Base-by-base conservation (phyloP, 164 flowering plant species). In the Protea cynaroides region DNA sequence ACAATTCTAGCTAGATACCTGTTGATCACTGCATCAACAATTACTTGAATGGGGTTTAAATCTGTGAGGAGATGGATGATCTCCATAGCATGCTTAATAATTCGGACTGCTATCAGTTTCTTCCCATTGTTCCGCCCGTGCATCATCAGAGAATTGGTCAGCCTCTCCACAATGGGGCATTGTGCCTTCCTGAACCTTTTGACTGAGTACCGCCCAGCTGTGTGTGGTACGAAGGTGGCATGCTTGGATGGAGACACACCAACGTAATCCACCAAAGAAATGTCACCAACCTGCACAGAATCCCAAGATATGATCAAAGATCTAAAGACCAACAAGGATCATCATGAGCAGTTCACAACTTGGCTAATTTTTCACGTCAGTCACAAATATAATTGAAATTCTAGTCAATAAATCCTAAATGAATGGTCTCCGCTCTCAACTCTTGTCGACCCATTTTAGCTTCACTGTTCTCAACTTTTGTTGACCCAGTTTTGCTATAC, bases 71-170 rank as follows among this genome's bases (percentile, higher is more conserved):
- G 71, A 64, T 72, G 76, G 51, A 76, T 76, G 56, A 76, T 72
- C 36, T 76, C 79, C 79, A 76, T 76, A 1, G 79, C 69, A 64
- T 72, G 76, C 66, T 76, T 76, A 40, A 76, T 29, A 25, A 76
- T 76, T 11, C 73, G 76, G 18, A 76, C 76, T 25, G 76, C 79
- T 74, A 69, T 76, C 34, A 76, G 67, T 54, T 76, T 76, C 71
- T 76, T 76, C 15, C 79, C 76, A 53, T 76, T 76, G 69, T 76
- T 76, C 10, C 76, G 66, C 9, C 79, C 79, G 8, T 76, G 76
- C 79, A 76, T 76, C 79, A 76, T 76, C 10, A 76, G 66, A 5
- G 79, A 76, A 58, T 76, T 76, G 7, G 76, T 73, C 74, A 76
- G 51, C 58, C 79, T 70, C 69, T 75, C 75, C 34, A 75, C 70